phyloP scores from a whole-genome alignment of 352 stramenopile species.

The Phytophthora aleatoria region DNA sequence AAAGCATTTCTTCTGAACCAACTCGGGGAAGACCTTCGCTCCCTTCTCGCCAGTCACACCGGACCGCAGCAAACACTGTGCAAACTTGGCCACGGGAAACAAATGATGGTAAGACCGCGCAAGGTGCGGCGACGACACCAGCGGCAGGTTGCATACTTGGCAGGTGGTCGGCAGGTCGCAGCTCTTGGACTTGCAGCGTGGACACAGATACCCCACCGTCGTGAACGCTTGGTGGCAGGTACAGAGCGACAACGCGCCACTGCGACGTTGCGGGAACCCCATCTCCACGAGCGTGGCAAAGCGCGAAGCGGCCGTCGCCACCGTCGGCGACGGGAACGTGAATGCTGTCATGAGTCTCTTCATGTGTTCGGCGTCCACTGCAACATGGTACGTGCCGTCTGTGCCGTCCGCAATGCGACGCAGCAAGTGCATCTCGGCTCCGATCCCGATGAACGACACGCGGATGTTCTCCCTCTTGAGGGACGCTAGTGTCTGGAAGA shows the following conservation, averaged over 20 bases:
- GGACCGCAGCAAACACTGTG: conserved; percentile 62
- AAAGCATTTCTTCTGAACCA: conserved; percentile 72
- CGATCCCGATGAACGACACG: conserved; percentile 93
- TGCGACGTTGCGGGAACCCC: conserved; percentile 81
- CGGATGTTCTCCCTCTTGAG: conserved; percentile 92
- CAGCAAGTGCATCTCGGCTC: conserved; percentile 93
- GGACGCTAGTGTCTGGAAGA: conserved; percentile 92
- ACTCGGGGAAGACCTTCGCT: conserved; percentile 15
- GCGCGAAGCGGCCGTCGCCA: conserved; percentile 65
- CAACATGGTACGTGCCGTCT: conserved; percentile 94
- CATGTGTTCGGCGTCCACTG: conserved; percentile 93
- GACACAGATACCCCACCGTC: conserved; percentile 93
- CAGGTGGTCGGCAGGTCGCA: conserved; percentile 96
- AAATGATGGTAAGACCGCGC: conserved; percentile 98
- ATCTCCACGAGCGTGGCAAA: conserved; percentile 87
- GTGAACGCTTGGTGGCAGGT: conserved; percentile 88
- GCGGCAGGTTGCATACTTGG: conserved; percentile 95
- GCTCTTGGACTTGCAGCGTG: conserved; percentile 93
- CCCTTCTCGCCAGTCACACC: conserved; percentile 24
- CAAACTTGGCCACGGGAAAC: conserved; percentile 96
- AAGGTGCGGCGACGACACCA: conserved; percentile 97
- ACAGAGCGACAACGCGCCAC: conserved; percentile 78
- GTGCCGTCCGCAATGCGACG: conserved; percentile 91
- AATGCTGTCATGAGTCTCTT: conserved; percentile 92
- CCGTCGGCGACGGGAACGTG: conserved; percentile 93